A percentile compares a stretch with the other conserved stretches of the same genome.
Evolutionary conservation across 2,329 filamentous ascomycete species (phyloP).

Genomic region (Pezicula radicicola): DNA sequence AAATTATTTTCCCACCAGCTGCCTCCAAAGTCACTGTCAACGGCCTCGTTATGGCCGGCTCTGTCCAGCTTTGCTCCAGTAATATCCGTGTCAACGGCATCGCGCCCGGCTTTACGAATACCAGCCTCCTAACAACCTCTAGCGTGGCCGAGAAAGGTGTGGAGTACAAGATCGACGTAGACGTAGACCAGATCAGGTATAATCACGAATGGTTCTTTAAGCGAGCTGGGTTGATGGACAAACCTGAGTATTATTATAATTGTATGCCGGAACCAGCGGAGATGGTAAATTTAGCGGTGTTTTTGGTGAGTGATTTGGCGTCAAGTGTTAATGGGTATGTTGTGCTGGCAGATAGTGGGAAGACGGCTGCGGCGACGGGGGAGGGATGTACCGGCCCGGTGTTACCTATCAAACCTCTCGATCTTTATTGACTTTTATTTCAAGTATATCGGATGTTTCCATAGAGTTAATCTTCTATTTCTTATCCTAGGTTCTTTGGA

Average conservation of each 20-base stretch:
- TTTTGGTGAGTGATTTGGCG: too few species aligned
- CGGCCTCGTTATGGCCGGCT: neutral
- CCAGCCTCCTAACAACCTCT: neutral
- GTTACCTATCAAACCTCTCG: too few species aligned
- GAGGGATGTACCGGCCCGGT: too few species aligned
- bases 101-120: neutral
- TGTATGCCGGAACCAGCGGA: too few species aligned
- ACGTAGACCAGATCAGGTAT: neutral
- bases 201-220: neutral
- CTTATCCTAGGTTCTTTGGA: too few species aligned
- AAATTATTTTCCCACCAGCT: neutral
- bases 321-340: too few species aligned
- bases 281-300: too few species aligned
- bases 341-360: too few species aligned
- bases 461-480: too few species aligned
- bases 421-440: too few species aligned
- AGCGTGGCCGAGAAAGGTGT: neutral
- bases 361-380: too few species aligned
- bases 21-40: neutral
- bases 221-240: neutral
- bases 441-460: too few species aligned
- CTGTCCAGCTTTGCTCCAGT: neutral
- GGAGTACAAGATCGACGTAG: neutral
- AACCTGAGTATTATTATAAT: slow-evolving; percentile 1
- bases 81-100: slow-evolving; percentile 3